Evolutionary conservation across 2,329 filamentous ascomycete species (phyloP).

Genomic region (Cladorrhinum sp.): DNA sequence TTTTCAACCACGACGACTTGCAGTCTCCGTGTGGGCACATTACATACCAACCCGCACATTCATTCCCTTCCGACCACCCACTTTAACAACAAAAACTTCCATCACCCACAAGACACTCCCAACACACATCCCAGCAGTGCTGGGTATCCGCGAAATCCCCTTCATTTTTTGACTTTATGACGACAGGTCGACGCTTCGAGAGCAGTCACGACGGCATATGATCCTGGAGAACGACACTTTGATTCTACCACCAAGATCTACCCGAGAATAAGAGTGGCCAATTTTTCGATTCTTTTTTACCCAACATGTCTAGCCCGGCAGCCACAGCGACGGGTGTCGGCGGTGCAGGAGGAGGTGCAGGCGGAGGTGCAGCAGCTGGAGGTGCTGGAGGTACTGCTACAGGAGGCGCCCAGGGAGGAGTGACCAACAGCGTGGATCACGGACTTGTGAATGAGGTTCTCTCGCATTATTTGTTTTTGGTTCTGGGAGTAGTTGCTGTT

Average conservation of each 20-base stretch:
- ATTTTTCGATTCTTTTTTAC: not conserved
- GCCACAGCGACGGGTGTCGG: slow-evolving; percentile 7
- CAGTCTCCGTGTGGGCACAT: not conserved
- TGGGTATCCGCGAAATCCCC: not conserved
- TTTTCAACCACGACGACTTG: not conserved
- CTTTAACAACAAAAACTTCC: not conserved
- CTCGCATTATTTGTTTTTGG: slow-evolving; percentile 58
- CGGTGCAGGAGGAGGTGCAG: slow-evolving; percentile 9
- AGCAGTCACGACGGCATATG: not conserved
- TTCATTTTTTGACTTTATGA: not conserved
- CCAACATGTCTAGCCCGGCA: slow-evolving; percentile 13
- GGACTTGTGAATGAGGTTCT: slow-evolving; percentile 49
- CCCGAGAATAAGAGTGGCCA: not conserved
- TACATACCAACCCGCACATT: not conserved
- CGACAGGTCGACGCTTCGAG: not conserved
- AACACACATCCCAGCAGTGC: not conserved
- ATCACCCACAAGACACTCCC: not conserved
- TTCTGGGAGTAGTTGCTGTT: slow-evolving; percentile 61
- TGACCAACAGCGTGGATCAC: slow-evolving; percentile 29
- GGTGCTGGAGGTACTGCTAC: not conserved
- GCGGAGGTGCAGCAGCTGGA: slow-evolving; percentile 7
- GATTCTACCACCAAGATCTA: not conserved
- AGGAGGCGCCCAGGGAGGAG: slow-evolving; percentile 17
- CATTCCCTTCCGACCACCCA: not conserved
- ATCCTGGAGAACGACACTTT: not conserved